phyloP scores from a whole-genome alignment of 2,329 filamentous ascomycete genomes.

The Diaporthe sp. region DNA sequence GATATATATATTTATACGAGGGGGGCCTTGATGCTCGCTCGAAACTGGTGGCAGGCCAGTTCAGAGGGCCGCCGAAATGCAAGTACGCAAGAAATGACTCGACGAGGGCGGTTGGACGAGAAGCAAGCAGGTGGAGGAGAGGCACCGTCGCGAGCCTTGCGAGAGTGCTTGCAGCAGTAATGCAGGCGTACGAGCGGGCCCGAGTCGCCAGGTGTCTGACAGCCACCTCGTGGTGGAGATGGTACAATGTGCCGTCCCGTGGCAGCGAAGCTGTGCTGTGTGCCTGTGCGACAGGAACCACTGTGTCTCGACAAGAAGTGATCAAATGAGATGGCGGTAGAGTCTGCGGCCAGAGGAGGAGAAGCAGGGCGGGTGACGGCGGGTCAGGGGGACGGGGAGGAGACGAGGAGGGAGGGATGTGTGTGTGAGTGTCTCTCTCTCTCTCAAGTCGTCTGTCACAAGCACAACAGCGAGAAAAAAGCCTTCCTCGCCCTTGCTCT shows the following conservation, averaged over 20 bases:
- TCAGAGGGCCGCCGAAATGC: neutral
- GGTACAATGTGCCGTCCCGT: neutral
- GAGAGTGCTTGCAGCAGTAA: constrained; percentile 3
- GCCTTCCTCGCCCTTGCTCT: neutral
- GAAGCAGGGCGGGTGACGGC: constrained; percentile 10
- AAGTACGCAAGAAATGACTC: constrained; percentile 7
- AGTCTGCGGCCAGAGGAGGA: neutral
- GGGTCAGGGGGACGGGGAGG: neutral
- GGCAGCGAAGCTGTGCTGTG: neutral
- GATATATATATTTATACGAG: constrained; percentile 15
- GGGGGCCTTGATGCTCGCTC: neutral
- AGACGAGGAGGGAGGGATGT: neutral
- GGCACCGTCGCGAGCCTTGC: constrained; percentile 1
- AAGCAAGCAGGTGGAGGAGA: neutral
- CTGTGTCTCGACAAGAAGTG: neutral
- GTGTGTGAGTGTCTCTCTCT: neutral
- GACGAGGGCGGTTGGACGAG: neutral
- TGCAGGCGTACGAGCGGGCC: constrained; percentile 18
- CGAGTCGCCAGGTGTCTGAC: constrained; percentile 11
- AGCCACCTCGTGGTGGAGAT: neutral
- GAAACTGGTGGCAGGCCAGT: constrained; percentile 14
- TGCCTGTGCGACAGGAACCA: constrained; percentile 4
- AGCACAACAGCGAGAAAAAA: neutral
- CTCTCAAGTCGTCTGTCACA: neutral
- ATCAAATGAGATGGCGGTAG: constrained; percentile 11